Evolutionary conservation across 164 flowering plant genomes (phyloP).

Genomic region (Kingdonia uniflora): DNA sequence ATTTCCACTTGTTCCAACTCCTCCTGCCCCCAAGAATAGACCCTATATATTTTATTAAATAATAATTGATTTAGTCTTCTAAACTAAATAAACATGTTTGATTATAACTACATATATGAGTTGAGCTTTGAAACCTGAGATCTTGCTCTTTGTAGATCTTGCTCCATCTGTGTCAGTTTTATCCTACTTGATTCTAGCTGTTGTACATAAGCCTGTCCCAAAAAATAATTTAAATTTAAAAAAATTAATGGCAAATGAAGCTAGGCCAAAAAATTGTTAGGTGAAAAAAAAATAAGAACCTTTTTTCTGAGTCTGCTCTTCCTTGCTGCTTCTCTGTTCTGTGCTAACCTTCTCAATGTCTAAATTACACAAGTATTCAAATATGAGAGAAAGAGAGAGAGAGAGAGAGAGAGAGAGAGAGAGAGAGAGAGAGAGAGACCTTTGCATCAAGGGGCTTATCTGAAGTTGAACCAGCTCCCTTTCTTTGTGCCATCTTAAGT

Average conservation of each 20-base stretch:
- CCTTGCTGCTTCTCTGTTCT: constrained; percentile 97
- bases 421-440: constrained; percentile 26
- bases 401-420: background rate
- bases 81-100: too few species aligned
- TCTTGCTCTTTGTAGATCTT: constrained; percentile 90
- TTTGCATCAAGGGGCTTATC: constrained; percentile 73
- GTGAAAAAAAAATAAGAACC: constrained; percentile 25
- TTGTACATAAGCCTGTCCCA: constrained; percentile 87
- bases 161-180: constrained; percentile 83
- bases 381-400: background rate
- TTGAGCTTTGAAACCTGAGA: constrained; percentile 50
- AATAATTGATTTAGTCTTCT: too few species aligned
- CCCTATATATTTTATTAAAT: constrained; percentile 32
- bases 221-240: background rate
- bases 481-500: constrained; percentile 53
- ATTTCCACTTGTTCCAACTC: constrained; percentile 36
- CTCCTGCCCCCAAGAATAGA: constrained; percentile 53
- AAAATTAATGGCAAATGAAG: background rate
- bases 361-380: constrained; percentile 17
- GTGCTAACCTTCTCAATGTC: constrained; percentile 94
- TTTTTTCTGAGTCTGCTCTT: constrained; percentile 92
- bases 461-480: constrained; percentile 53
- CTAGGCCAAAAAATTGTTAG: constrained; percentile 1
- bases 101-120: too few species aligned
- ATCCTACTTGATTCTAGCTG: constrained; percentile 90